Base-by-base conservation (phyloP, 441 rosid species). In the Populus hybrid region DNA sequence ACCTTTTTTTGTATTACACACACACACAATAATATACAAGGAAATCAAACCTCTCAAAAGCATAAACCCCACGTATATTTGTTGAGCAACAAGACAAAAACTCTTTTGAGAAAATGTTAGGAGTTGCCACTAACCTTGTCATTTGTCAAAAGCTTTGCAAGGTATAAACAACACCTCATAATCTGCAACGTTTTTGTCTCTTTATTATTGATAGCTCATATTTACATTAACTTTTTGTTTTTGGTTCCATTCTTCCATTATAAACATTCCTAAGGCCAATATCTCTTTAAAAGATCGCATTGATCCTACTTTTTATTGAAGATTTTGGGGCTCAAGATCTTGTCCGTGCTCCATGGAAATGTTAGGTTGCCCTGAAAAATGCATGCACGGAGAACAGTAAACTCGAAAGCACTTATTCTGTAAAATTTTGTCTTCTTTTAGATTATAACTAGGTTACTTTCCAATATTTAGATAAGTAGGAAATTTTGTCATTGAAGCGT, bases 131-230 rank as follows among this genome's bases (percentile, higher is more conserved):
- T 53, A n/a, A 75, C 16, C 68, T 14, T 46, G 57, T 46, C 57
- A 12, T 21, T 9, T 28, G 40, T 35, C 63, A 75, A 76, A 68
- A 64, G 59, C 10, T 18, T 67, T 40, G 74, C 38, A 42, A 65
- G 24, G 10, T 72, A 73, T 42, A 21, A 63, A 20, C 59, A 36
- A 23, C 14, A 57, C 80, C 83, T 79, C 80, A 81, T 77, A 67
- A 61, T 81, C 84, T 67, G 73, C 81, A 81, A 81, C 75, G 5
- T 10, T 21, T 26, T 81, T 85, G 86, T 83, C 79, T 67, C 42
- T 28, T 66, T 69, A 9, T 26, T 71, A 14, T 12, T 35, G 14
- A 10, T 77, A 40, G 8, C 9, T 0, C 24, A 70, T 21, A 11
- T 26, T 61, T 3, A 11, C 12, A 40, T 40, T 26, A 35, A 18